Conservation (phyloP, 192 early-diverging fungal genomes). For the Kappamyces sp. region DNA sequence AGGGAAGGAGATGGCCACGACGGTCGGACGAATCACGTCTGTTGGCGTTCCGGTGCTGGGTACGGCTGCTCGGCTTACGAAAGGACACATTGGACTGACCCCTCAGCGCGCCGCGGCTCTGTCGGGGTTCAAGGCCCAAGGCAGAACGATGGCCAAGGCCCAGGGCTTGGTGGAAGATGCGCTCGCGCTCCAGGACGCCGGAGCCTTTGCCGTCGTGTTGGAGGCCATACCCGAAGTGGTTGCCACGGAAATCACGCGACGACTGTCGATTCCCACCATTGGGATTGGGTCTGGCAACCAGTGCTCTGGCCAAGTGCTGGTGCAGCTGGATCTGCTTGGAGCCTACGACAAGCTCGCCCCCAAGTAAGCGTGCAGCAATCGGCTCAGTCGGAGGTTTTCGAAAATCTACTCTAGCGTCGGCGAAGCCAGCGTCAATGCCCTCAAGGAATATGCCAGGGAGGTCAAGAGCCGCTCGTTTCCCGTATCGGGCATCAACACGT, state of each 20-base stretch:
- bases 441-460: constrained; percentile 66
- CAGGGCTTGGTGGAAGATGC: constrained; percentile 77
- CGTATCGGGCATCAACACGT: constrained; percentile 63
- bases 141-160: constrained; percentile 75
- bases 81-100: constrained; percentile 88
- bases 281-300: constrained; percentile 91
- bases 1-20: constrained; percentile 75
- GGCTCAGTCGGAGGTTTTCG: constrained; percentile 60
- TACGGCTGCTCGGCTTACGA: no score
- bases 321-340: constrained; percentile 85
- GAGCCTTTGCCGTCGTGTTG: constrained; percentile 83
- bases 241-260: constrained; percentile 74
- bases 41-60: constrained; percentile 86
- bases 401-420: constrained; percentile 79
- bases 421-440: constrained; percentile 62
- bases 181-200: constrained; percentile 80
- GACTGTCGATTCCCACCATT: constrained; percentile 83
- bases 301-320: constrained; percentile 91
- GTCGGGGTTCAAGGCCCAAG: constrained; percentile 89
- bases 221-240: constrained; percentile 91
- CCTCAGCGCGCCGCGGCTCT: constrained; percentile 83
- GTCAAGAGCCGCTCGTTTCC: constrained; percentile 78
- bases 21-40: constrained; percentile 66
- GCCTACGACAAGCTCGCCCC: constrained; percentile 87
- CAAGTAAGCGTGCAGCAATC: constrained; percentile 44